These are phyloP conservation scores for Globisporangium rhizosaccharum DNA, from an alignment of 352 stramenopile species.

Conservation along the genomic window DNA sequence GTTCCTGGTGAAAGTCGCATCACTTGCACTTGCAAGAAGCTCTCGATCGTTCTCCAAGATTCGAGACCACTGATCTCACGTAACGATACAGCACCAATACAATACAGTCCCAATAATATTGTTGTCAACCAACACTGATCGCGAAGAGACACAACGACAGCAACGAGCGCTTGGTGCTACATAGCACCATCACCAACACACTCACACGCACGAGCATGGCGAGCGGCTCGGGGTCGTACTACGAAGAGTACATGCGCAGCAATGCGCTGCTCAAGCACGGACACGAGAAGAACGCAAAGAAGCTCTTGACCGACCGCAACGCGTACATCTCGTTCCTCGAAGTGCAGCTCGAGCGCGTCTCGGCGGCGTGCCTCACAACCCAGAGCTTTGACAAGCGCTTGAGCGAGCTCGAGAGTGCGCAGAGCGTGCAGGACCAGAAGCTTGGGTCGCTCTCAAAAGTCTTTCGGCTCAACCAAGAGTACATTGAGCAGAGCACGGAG, in stretches of 20 bases:
- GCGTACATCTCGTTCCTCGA: constrained; percentile 88
- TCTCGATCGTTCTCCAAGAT: too few species aligned
- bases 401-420: constrained; percentile 39
- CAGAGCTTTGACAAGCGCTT: constrained; percentile 68
- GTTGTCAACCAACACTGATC: too few species aligned
- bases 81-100: too few species aligned
- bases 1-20: too few species aligned
- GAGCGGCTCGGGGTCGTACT: constrained; percentile 54
- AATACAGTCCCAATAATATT: too few species aligned
- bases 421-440: constrained; percentile 45
- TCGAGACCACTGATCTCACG: too few species aligned
- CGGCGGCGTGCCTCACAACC: constrained; percentile 64
- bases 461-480: constrained; percentile 65
- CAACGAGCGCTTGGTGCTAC: too few species aligned
- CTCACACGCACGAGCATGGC: neutral
- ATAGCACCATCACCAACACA: too few species aligned
- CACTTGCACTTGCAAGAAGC: too few species aligned
- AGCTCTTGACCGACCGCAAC: constrained; percentile 76
- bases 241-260: constrained; percentile 78
- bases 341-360: constrained; percentile 83
- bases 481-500: constrained; percentile 47
- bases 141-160: too few species aligned
- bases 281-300: constrained; percentile 42
- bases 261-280: constrained; percentile 67
- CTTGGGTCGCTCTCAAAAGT: constrained; percentile 64